A percentile compares a stretch with the other conserved stretches of the same genome.
These are phyloP conservation scores for Epichloe coenophiala DNA, from an alignment of 2,329 filamentous ascomycete genomes.

Conservation along the genomic window DNA sequence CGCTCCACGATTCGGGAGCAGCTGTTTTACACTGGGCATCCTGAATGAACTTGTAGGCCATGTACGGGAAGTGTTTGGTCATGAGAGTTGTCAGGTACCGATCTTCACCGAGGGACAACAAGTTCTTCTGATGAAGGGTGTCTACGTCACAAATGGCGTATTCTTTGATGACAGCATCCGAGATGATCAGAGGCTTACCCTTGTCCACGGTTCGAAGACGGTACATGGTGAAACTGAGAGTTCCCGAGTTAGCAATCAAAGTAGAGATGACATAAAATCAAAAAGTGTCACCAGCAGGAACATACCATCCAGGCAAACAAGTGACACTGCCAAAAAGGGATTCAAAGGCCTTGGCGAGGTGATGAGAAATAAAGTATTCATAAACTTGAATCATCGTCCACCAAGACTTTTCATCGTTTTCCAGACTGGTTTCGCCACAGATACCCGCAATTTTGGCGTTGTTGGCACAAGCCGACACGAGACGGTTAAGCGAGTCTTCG, in stretches of 20 bases:
- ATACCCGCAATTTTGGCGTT: slow-evolving; percentile 95
- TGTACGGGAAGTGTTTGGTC: slow-evolving; percentile 92
- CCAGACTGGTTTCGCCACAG: slow-evolving; percentile 88
- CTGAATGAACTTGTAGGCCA: slow-evolving; percentile 92
- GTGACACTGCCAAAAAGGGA: slow-evolving; percentile 96
- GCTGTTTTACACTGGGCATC: slow-evolving; percentile 90
- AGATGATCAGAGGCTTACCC: slow-evolving; percentile 86
- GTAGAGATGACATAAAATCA: not conserved
- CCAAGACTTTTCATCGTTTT: slow-evolving; percentile 91
- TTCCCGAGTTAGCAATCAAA: slow-evolving; percentile 13
- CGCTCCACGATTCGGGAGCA: slow-evolving; percentile 85
- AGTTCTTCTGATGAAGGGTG: slow-evolving; percentile 93
- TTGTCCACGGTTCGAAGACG: slow-evolving; percentile 87
- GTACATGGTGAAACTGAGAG: slow-evolving; percentile 96
- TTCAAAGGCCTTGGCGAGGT: slow-evolving; percentile 93
- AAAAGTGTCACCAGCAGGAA: slow-evolving; percentile 12
- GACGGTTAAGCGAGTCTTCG: slow-evolving; percentile 81
- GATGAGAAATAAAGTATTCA: slow-evolving; percentile 98
- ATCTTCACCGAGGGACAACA: slow-evolving; percentile 89
- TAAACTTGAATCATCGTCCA: slow-evolving; percentile 99
- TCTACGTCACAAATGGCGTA: slow-evolving; percentile 85
- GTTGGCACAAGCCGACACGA: slow-evolving; percentile 85
- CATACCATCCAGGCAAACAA: slow-evolving; percentile 96
- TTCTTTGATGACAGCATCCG: slow-evolving; percentile 73
- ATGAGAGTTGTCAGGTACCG: slow-evolving; percentile 93